Evolutionary conservation across 805 yeast genomes (phyloP), one percentile per base, ranked within the genome.

Genomic region (Saccharomyces eubayanus): DNA sequence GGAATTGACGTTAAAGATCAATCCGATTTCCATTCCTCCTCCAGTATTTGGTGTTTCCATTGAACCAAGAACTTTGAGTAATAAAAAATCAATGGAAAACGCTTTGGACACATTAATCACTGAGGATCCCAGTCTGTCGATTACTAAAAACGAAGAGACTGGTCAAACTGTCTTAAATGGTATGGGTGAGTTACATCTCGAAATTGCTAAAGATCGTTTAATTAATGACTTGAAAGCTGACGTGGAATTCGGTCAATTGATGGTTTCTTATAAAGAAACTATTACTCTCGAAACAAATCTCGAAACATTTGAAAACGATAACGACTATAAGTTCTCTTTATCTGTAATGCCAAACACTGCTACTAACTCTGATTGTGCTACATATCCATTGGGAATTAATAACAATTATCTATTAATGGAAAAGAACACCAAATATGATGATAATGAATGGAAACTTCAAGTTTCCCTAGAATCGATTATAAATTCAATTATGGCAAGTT

Each of bases 101-200:
- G 85, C 95, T 2, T 74, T 94, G 48, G 73, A 74, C 9, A 72
- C 80, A 1, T 69, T 94, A 46, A 68, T 87, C n/a, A 77, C 86
- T 51, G 98, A 94, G 64, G 99, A 94, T 63, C 99, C 99, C 2
- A 87, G 96, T 50, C 74, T 94, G 56, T 79, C 81, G 30, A 78
- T 89, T 6, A 70, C 80, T 2, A 78, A 76, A 50, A 88, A 94
- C 70, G 72, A 80, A 24, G 97, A 94, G 72, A 85, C 95, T 46
- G 94, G 94, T 70, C 96, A 94, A 71, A 94, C 97, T 14, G 80
- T 94, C 57, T 85, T 94, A 65, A 87, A 96, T 54, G 99, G 99
- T 61, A 91, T 92, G 97, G 99, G 99, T 57, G 99, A 94, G 65
- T 75, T 94, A 49, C 99, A 94, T 71, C 75, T 94, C 50, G 98